Conservation (phyloP, 1,284 basidiomycete genomes). For the Cutaneotrichosporon cyanovorans region DNA sequence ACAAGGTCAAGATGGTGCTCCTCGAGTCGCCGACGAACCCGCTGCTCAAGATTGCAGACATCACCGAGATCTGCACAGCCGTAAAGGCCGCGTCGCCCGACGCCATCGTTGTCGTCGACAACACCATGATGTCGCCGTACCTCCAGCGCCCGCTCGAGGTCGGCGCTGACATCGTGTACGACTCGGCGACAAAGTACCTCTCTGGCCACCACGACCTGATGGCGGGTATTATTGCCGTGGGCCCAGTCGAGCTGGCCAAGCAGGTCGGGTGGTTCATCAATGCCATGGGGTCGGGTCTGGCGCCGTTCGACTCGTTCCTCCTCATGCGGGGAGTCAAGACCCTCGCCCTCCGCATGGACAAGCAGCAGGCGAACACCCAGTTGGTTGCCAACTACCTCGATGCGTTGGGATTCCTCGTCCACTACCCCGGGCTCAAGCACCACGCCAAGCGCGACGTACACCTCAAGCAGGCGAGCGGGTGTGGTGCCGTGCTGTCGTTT, state of each 20-base stretch:
- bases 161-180: constrained; percentile 94
- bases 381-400: constrained; percentile 82
- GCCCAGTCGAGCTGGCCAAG: constrained; percentile 83
- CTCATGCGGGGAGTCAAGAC: constrained; percentile 95
- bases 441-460: constrained; percentile 85
- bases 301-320: constrained; percentile 93
- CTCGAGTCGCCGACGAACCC: constrained; percentile 98
- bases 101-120: constrained; percentile 87
- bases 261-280: constrained; percentile 89
- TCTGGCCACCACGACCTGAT: constrained; percentile 98
- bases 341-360: constrained; percentile 90
- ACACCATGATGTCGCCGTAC: constrained; percentile 99
- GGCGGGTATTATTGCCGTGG: constrained; percentile 90
- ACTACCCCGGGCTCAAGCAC: constrained; percentile 82
- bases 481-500: constrained; percentile 91
- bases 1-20: constrained; percentile 72
- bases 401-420: constrained; percentile 79
- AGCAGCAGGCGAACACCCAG: constrained; percentile 77
- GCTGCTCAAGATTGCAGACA: constrained; percentile 88
- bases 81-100: constrained; percentile 74
- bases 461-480: constrained; percentile 76
- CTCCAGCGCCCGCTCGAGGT: constrained; percentile 91
- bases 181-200: constrained; percentile 96
- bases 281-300: constrained; percentile 91
- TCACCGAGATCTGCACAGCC: constrained; percentile 68